Evolutionary conservation across 352 stramenopile genomes (phyloP).

Genomic region (Phytophthora parvispora): DNA sequence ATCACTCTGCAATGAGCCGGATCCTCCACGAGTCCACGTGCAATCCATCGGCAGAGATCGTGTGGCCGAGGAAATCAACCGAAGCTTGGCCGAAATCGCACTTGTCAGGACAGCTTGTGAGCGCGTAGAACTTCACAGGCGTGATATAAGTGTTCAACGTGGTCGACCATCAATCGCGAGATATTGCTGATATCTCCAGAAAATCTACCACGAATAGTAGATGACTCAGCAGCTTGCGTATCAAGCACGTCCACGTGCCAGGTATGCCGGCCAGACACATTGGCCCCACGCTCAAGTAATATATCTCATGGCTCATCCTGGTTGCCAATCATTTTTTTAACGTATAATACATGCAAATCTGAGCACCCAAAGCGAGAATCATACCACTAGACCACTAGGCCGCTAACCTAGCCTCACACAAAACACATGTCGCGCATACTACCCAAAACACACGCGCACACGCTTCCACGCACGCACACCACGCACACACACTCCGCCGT

Average conservation of each 20-base stretch:
- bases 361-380: too few species aligned
- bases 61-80: conserved; percentile 41
- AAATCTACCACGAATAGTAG: background rate
- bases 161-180: background rate
- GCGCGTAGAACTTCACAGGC: background rate
- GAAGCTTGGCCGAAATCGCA: conserved; percentile 14
- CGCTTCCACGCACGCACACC: background rate
- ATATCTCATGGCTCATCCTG: background rate
- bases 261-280: background rate
- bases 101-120: conserved; percentile 11
- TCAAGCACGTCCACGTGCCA: background rate
- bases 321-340: too few species aligned
- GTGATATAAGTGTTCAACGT: background rate
- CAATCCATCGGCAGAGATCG: conserved; percentile 16
- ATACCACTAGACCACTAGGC: background rate
- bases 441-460: background rate
- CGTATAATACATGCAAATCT: too few species aligned
- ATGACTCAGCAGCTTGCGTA: background rate
- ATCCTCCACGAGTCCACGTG: too few species aligned
- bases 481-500: too few species aligned
- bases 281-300: background rate
- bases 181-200: background rate
- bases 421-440: background rate
- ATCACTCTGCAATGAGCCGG: background rate
- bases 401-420: background rate